Evolutionary conservation across 805 yeast species (phyloP).

Genomic region (Kodamaea restingae): DNA sequence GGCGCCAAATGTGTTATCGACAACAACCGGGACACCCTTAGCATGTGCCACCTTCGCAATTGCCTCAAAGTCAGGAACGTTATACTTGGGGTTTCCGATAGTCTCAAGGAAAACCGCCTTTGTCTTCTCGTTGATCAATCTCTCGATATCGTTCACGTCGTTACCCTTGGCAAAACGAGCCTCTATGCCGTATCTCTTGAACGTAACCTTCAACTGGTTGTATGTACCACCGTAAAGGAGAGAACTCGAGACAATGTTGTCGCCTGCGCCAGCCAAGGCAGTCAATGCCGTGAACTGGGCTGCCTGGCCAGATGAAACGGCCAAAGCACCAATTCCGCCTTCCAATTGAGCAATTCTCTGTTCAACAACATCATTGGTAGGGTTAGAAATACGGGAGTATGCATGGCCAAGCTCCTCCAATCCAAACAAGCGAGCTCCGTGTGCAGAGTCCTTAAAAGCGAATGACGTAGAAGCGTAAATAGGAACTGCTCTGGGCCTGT

Average conservation of each 20-base stretch:
- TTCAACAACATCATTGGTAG: constrained; percentile 89
- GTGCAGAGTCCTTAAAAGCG: constrained; percentile 81
- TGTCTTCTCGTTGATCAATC: constrained; percentile 75
- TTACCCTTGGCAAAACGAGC: constrained; percentile 84
- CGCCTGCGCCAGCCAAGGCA: constrained; percentile 83
- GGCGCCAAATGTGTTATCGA: constrained; percentile 95
- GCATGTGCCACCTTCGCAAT: constrained; percentile 75
- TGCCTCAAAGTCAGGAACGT: constrained; percentile 84
- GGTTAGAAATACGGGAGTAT: constrained; percentile 88
- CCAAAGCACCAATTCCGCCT: constrained; percentile 86
- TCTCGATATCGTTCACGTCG: constrained; percentile 65
- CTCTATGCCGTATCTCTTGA: constrained; percentile 84
- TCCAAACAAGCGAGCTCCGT: constrained; percentile 89
- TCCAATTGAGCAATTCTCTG: constrained; percentile 90
- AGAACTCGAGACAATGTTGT: constrained; percentile 83
- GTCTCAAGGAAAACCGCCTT: constrained; percentile 87
- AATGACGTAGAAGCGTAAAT: constrained; percentile 90
- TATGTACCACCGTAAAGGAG: constrained; percentile 94
- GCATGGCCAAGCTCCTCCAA: constrained; percentile 80
- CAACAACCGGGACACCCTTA: constrained; percentile 85
- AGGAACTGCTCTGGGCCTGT: constrained; percentile 85
- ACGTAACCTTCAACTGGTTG: constrained; percentile 90
- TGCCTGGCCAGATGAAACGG: constrained; percentile 93
- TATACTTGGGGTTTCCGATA: constrained; percentile 90
- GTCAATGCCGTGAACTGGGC: constrained; percentile 85